phyloP scores from a whole-genome alignment of 129 eudicot genomes.

The Chrysanthemum lavandulifolium region DNA sequence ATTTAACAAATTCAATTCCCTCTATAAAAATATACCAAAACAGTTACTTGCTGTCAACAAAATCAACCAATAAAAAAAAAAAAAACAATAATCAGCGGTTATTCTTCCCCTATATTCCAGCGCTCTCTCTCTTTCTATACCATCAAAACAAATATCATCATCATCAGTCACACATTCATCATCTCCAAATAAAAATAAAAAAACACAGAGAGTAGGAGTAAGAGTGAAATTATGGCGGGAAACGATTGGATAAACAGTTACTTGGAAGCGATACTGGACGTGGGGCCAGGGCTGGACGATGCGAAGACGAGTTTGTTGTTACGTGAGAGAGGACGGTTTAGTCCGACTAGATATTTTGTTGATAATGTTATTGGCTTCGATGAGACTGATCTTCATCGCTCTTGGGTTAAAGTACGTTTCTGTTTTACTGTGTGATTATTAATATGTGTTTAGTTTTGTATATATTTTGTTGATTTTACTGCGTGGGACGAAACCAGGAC shows the following conservation, averaged over 20 bases:
- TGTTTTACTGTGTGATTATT: too few relatives aligned
- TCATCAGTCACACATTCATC: neutral
- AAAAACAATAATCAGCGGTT: too few relatives aligned
- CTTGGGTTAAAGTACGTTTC: constrained; percentile 59
- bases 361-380: constrained; percentile 96
- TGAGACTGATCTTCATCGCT: constrained; percentile 99
- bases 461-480: too few relatives aligned
- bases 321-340: constrained; percentile 89
- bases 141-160: neutral
- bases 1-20: too few relatives aligned
- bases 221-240: constrained; percentile 61
- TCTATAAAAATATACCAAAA: too few relatives aligned
- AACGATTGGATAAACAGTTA: constrained; percentile 99
- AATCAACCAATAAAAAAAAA: too few relatives aligned
- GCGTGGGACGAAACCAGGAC: too few relatives aligned
- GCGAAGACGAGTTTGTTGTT: constrained; percentile 73
- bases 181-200: neutral
- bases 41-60: too few relatives aligned
- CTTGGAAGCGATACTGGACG: constrained; percentile 93
- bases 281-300: constrained; percentile 85
- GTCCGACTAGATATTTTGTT: constrained; percentile 92
- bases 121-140: too few relatives aligned
- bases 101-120: too few relatives aligned
- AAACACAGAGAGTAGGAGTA: neutral
- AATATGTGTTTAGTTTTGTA: too few relatives aligned